A percentile compares a stretch with the other conserved stretches of the same genome.
Evolutionary conservation across 2,329 filamentous ascomycete species (phyloP).

Genomic region (Tolypocladium nubicola): DNA sequence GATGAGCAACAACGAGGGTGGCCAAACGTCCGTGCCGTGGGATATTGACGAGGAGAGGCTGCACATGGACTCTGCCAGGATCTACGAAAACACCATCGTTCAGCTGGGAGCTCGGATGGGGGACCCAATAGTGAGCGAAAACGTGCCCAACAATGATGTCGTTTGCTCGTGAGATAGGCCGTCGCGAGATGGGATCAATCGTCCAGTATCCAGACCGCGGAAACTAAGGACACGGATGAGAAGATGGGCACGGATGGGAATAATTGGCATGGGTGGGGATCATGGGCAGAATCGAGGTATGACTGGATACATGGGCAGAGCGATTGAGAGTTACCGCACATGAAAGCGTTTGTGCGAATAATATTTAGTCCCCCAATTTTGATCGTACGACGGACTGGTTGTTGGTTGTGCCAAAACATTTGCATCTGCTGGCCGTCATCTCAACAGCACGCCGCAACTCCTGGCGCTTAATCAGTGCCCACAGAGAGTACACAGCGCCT

Average conservation of each 20-base stretch:
- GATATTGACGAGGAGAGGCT: conserved; percentile 38
- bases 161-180: neutral
- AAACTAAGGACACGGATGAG: neutral
- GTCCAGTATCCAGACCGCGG: neutral
- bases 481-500: no score
- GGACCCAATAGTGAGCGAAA: conserved; percentile 17
- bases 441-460: no score
- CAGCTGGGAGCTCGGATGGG: conserved; percentile 60
- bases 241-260: neutral
- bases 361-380: no score
- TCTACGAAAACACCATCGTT: conserved; percentile 73
- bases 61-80: conserved; percentile 60
- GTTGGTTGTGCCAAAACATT: no score
- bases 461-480: no score
- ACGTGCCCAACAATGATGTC: conserved; percentile 2
- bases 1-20: conserved; percentile 13
- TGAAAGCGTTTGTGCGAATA: neutral
- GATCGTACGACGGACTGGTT: no score
- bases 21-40: conserved; percentile 6
- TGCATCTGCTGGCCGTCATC: no score
- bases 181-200: neutral
- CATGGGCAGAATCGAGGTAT: neutral
- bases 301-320: neutral
- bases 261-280: no score
- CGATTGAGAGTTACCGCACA: neutral